Evolutionary conservation across 352 stramenopile genomes (phyloP), one percentile per base, ranked within the genome.

Genomic region (Phytophthora pini): DNA sequence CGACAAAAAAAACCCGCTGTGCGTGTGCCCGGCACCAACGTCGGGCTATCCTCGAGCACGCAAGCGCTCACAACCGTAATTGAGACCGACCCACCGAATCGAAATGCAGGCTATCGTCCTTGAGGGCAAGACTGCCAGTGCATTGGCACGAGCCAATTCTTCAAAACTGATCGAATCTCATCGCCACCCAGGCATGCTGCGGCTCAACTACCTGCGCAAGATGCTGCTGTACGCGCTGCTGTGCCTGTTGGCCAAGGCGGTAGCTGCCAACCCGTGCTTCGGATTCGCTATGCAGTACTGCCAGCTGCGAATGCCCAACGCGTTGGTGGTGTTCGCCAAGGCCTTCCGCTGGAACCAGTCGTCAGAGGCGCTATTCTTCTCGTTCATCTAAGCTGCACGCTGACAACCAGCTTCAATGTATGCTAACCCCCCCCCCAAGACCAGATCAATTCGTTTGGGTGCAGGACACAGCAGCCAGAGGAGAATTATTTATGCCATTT

Each of bases 261-360:
- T 72, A 38, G 11, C 50, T 24, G 64, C 64, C 1, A 72, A 62
- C 31, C 64, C 64, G 29, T 72, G 64, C 39, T 62, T 72, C 44
- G 40, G 64, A 3, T 63, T 72, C 57, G 57, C 57, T 9, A 41
- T 68, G 49, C 64, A 72, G 38, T 72, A 72, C 51, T 72, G 57
- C 36, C 64, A 68, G n/a, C 26, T 72, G 50, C 51, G 64, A 7
- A 58, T 46, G 27, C 50, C 57, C 2, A 72, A 68, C 50, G 56
- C 34, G n/a, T 50, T 72, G 38, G 41, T 63, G 3, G 56, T 68
- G 44, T 59, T 72, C 24, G 50, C 57, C 50, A 72, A 63, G 50
- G 47, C 55, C n/a, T 70, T 70, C 17, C 62, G 55, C 26, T 71
- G 43, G 56, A 56, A 13, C 10, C 43, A 45, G 17, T 12, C 64